Evolutionary conservation across 2,329 filamentous ascomycete species (phyloP), one percentile per base, ranked within the genome.

Genomic region (Colletotrichum lentis): DNA sequence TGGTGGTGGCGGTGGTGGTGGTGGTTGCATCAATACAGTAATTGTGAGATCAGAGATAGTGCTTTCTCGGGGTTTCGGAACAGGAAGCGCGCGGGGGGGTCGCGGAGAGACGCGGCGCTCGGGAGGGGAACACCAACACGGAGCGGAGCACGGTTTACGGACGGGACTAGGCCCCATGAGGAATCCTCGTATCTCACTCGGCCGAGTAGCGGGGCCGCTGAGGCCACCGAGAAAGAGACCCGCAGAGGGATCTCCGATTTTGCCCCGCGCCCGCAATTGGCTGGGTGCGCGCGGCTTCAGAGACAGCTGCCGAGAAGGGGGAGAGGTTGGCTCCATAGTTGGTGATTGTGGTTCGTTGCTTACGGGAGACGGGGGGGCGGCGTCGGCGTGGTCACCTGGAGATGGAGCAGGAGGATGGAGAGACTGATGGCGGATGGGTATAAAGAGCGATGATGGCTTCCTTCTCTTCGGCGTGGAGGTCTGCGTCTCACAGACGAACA

Each of bases 161-260:
- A 41, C n/a, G 55, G 46, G 22, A 44, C 65, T 68, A 64, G 12
- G 5, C 61, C 24, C 7, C 0, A 55, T 49, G 22, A 5, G 55
- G 65, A 7, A 16, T 14, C 44, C 44, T 60, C 65, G 55, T 60
- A 56, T 16, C 37, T 14, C 11, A 37, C 39, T 67, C 65, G 61
- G 65, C 65, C 65, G 65, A 68, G 62, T 64, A n/a, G 55, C 53
- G 65, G 65, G 31, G 22, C 35, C 54, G 27, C 41, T 50, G 11
- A 56, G 43, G 52, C 52, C 44, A 57, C 52, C 44, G 63, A 31
- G 53, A 46, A 22, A 22, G 35, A 6, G 22, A 14, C 8, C 31
- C 31, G 31, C 31, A 35, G 31, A 35, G 31, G 8, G 31, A 35
- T 35, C n/a, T n/a, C n/a, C n/a, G 3, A 5, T 14, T 53, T 53